These are phyloP conservation scores for Verticillium tricorpus DNA, from an alignment of 2,329 filamentous ascomycete genomes.

Conservation along the genomic window DNA sequence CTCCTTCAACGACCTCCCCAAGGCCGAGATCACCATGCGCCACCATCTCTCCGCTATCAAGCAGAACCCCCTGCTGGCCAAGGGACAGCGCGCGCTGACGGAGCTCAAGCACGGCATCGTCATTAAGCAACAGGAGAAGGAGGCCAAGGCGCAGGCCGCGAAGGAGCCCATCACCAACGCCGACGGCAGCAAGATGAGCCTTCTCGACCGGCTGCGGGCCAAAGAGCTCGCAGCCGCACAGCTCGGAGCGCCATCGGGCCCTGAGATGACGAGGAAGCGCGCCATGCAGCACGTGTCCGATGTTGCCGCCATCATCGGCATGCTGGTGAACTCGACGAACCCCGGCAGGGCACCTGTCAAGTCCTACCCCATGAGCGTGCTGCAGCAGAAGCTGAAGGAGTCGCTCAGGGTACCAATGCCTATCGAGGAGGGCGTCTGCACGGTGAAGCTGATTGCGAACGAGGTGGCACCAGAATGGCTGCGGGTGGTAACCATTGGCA, in stretches of 20 bases:
- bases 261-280: conserved; percentile 55
- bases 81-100: conserved; percentile 64
- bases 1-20: conserved; percentile 40
- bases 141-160: conserved; percentile 28
- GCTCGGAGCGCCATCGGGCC: conserved; percentile 35
- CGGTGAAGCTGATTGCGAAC: conserved; percentile 45
- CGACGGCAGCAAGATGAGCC: conserved; percentile 53
- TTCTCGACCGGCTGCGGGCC: conserved; percentile 70
- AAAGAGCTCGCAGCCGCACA: conserved; percentile 57
- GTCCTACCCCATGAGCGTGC: conserved; percentile 59
- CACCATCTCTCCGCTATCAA: conserved; percentile 39
- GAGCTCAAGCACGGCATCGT: conserved; percentile 62
- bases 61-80: conserved; percentile 54
- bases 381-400: conserved; percentile 63
- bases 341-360: conserved; percentile 49
- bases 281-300: conserved; percentile 67
- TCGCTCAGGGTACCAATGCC: conserved; percentile 56
- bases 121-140: conserved; percentile 43
- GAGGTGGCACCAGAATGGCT: conserved; percentile 57
- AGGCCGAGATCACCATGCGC: conserved; percentile 47
- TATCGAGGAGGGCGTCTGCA: conserved; percentile 44
- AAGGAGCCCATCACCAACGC: conserved; percentile 15
- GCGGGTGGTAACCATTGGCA: conserved; percentile 44
- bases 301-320: conserved; percentile 61
- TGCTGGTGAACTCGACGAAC: conserved; percentile 52